phyloP scores from a whole-genome alignment of 1,284 basidiomycete species.

The Cryptococcus sp. region DNA sequence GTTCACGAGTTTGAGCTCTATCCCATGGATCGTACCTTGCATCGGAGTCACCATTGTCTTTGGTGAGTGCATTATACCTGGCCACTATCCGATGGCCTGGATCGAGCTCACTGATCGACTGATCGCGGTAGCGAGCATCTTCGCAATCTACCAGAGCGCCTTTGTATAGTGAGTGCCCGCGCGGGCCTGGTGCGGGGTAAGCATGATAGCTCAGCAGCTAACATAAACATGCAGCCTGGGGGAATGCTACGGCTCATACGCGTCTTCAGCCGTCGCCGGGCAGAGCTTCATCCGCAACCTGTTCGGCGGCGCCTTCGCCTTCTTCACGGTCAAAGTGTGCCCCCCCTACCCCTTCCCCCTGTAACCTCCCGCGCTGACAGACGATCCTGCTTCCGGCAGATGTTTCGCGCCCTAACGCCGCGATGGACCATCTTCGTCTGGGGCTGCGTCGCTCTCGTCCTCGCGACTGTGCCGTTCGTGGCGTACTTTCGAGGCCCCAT shows the following conservation, averaged over 20 bases:
- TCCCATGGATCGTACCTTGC: conserved; percentile 42
- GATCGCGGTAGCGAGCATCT: conserved; percentile 2
- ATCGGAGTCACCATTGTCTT: conserved; percentile 59
- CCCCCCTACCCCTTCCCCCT: not conserved
- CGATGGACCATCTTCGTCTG: conserved; percentile 24
- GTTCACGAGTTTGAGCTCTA: conserved; percentile 33
- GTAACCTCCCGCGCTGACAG: not conserved
- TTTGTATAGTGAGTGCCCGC: conserved; percentile 40
- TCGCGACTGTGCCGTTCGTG: conserved; percentile 41
- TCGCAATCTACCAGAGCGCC: conserved; percentile 35
- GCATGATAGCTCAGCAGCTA: not conserved
- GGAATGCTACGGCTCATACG: conserved; percentile 31
- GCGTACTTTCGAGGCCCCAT: conserved; percentile 39
- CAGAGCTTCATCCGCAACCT: conserved; percentile 31
- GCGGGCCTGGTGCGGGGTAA: not conserved
- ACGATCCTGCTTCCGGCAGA: not conserved
- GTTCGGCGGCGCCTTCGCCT: conserved; percentile 24
- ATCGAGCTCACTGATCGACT: too few relatives aligned
- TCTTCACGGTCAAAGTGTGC: conserved; percentile 15
- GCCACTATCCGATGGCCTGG: too few relatives aligned
- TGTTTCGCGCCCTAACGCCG: conserved; percentile 23
- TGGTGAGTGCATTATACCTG: too few relatives aligned
- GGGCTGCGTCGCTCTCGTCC: conserved; percentile 20
- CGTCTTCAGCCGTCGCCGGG: conserved; percentile 22
- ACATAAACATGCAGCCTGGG: conserved; percentile 13